Evolutionary conservation across 2,329 filamentous ascomycete genomes (phyloP).

Genomic region (Paracoccidioides lutzii): DNA sequence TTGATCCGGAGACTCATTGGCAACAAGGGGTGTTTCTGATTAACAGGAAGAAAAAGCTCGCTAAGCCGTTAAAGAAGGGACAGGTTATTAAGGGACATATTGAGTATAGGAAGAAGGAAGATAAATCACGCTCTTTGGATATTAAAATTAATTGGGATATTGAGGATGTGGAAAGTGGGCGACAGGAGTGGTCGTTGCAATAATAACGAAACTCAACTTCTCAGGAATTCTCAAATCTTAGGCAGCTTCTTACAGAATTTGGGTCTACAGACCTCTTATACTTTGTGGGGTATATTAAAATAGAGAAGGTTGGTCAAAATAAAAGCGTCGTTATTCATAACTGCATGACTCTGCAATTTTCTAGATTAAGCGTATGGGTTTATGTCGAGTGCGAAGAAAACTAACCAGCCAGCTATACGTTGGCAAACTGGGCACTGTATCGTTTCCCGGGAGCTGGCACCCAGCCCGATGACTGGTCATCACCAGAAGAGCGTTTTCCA

Average conservation of each 20-base stretch:
- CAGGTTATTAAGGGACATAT: conserved; percentile 53
- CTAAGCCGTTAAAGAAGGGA: conserved; percentile 38
- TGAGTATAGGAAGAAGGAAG: conserved; percentile 55
- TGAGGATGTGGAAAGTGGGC: conserved; percentile 29
- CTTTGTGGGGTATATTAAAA: background rate
- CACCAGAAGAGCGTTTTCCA: background rate
- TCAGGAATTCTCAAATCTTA: background rate
- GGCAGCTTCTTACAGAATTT: background rate
- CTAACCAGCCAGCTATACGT: background rate
- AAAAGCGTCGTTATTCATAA: background rate
- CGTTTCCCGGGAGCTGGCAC: conserved; percentile 3
- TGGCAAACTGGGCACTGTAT: conserved; percentile 9
- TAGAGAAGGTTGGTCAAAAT: background rate
- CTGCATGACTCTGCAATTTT: background rate
- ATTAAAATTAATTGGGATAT: conserved; percentile 52
- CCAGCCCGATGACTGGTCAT: background rate
- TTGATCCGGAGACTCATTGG: conserved; percentile 73
- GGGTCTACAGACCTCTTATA: background rate
- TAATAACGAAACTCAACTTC: conserved; percentile 12
- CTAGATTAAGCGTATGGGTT: background rate
- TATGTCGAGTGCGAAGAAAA: background rate
- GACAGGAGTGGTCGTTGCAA: conserved; percentile 31
- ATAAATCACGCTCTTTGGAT: conserved; percentile 56
- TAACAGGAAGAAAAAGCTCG: conserved; percentile 41
- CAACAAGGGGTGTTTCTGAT: conserved; percentile 67